Evolutionary conservation across 2,329 filamentous ascomycete genomes (phyloP).

Genomic region (Colletotrichum ledebouriae): DNA sequence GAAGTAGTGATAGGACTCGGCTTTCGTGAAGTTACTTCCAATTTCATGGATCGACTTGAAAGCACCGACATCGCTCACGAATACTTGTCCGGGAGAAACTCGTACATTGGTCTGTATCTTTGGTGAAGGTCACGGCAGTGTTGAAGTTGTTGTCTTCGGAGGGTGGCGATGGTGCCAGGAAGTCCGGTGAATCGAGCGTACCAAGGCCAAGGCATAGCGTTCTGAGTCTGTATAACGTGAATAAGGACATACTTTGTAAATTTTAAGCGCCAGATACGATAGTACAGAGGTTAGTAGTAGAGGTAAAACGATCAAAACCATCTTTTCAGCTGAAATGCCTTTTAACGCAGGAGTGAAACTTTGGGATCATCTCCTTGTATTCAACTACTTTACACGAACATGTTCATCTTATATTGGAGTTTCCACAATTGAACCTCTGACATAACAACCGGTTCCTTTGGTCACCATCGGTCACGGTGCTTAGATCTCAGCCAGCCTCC

Average conservation of each 20-base stretch:
- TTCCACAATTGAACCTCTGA: too few relatives aligned
- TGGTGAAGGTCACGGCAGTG: slow-evolving; percentile 6
- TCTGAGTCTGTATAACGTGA: neutral
- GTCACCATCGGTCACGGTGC: too few relatives aligned
- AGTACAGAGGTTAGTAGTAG: too few relatives aligned
- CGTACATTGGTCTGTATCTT: slow-evolving; percentile 14
- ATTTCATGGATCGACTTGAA: slow-evolving; percentile 22
- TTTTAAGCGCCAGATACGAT: neutral
- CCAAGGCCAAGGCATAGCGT: slow-evolving; percentile 15
- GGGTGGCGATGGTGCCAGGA: slow-evolving; percentile 9
- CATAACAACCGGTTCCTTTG: too few relatives aligned
- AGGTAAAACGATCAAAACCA: too few relatives aligned
- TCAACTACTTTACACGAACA: too few relatives aligned
- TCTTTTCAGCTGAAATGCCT: too few relatives aligned
- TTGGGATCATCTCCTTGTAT: too few relatives aligned
- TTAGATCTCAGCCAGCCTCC: too few relatives aligned
- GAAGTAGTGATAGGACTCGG: slow-evolving; percentile 17
- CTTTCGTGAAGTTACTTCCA: slow-evolving; percentile 11
- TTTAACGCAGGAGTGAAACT: too few relatives aligned
- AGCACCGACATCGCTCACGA: neutral
- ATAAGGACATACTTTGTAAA: neutral
- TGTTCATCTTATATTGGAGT: too few relatives aligned
- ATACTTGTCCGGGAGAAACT: slow-evolving; percentile 7
- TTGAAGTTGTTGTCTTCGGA: neutral
- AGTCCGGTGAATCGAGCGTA: slow-evolving; percentile 15